phyloP scores from a whole-genome alignment of 78 protist genomes.

The Dictyostelium purpureum region DNA sequence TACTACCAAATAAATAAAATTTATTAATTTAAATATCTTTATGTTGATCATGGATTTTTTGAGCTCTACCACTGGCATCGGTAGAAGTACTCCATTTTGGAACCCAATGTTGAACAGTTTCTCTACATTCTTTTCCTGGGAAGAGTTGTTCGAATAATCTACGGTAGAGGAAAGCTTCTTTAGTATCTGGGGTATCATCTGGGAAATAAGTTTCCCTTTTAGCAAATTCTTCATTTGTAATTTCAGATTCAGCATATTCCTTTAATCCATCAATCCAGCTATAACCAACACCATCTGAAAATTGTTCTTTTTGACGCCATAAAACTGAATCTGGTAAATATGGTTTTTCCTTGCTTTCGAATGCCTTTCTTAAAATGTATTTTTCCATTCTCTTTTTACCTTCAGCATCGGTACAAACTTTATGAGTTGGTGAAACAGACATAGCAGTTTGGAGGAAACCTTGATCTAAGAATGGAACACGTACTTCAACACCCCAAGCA shows the following conservation, averaged over 20 bases:
- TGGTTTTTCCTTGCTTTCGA: conserved; percentile 80
- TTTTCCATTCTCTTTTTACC: conserved; percentile 87
- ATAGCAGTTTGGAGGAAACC: conserved; percentile 85
- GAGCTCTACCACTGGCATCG: conserved; percentile 87
- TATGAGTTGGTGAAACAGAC: conserved; percentile 85
- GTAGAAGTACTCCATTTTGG: conserved; percentile 82
- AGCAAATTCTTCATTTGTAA: conserved; percentile 77
- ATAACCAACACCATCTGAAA: conserved; percentile 95
- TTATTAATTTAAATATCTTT: not conserved
- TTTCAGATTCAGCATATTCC: conserved; percentile 80
- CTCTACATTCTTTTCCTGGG: conserved; percentile 38
- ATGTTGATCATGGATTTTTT: conserved; percentile 26
- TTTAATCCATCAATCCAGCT: conserved; percentile 92
- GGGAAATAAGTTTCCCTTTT: conserved; percentile 85
- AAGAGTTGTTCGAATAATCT: conserved; percentile 76
- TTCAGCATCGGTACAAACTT: conserved; percentile 68
- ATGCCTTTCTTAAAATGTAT: conserved; percentile 87
- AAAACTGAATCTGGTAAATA: conserved; percentile 88
- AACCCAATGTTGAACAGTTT: conserved; percentile 80
- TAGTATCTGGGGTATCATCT: conserved; percentile 90
- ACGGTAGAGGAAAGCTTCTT: conserved; percentile 94
- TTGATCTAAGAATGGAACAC: conserved; percentile 87
- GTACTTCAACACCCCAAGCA: conserved; percentile 95
- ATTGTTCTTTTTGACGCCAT: conserved; percentile 96
- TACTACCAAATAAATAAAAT: no score